Base-by-base conservation (phyloP, 208 protist species). In the Novymonas esmeraldas region DNA sequence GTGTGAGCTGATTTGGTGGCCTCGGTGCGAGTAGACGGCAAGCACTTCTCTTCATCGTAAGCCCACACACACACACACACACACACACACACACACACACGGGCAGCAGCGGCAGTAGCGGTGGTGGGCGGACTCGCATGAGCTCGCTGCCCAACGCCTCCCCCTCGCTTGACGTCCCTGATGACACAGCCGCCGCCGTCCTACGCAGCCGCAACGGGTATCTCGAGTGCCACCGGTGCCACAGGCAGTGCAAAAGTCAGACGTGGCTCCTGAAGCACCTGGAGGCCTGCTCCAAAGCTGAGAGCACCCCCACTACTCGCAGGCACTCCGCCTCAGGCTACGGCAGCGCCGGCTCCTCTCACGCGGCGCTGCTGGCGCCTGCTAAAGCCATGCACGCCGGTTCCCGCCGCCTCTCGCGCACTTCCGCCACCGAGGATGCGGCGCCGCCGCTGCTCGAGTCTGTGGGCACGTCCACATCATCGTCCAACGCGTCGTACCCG, bases 211-310 rank as follows among this genome's bases (percentile, higher is more conserved):
- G 45, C 31, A 54, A 57, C 7, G 28, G 10, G n/a, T 58, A 64
- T 54, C 59, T 63, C 33, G 51, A 68, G 48, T 75, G 70, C 61
- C 70, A 60, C 18, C 57, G 45, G 22, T 75, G 70, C 55, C 61
- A 69, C 44, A 44, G 55, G 16, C 60, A 64, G 10, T 69, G 70
- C 54, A 75, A 75, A 46, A 75, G 70, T 42, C 70, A 61, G 3
- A 69, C 70, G 4, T 64, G 70, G 61, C 64, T 68, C 48, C 39
- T 69, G 41, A 75, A 58, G 61, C 70, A 75, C 61, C 28, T 69
- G 31, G 70, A 75, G 48, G n/a, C 58, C 31, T 75, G 69, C 54
- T 58, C 45, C 26, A 62, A 69, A 29, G 44, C 46, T 22, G 13
- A 46, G 5, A 59, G n/a, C 38, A 52, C 29, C 49, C 13, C 22